Conservation (phyloP, 2,329 filamentous ascomycete genomes). For the Alternaria consortialis region DNA sequence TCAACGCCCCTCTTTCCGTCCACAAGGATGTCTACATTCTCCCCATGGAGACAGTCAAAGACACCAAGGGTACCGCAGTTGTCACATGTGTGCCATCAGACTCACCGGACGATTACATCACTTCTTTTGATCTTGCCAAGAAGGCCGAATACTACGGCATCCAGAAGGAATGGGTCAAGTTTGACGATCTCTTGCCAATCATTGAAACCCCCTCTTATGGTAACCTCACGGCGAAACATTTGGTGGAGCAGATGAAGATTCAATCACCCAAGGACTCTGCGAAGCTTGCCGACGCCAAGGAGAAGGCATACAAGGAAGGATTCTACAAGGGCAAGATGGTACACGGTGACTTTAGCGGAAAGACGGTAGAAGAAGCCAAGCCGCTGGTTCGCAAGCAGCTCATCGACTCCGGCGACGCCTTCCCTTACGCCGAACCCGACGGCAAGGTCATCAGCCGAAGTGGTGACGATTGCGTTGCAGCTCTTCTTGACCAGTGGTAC, state of each 20-base stretch:
- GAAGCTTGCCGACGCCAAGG: slow-evolving; percentile 91
- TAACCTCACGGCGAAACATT: slow-evolving; percentile 79
- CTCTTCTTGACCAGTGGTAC: slow-evolving; percentile 97
- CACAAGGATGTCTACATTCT: slow-evolving; percentile 87
- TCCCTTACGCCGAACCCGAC: slow-evolving; percentile 93
- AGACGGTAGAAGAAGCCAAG: slow-evolving; percentile 87
- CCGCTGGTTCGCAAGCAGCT: slow-evolving; percentile 82
- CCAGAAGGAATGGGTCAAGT: slow-evolving; percentile 93
- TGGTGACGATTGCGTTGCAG: slow-evolving; percentile 91
- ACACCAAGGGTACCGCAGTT: slow-evolving; percentile 94
- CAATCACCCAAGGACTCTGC: slow-evolving; percentile 94
- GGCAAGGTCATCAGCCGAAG: slow-evolving; percentile 86
- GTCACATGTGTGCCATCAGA: slow-evolving; percentile 96
- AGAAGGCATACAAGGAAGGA: slow-evolving; percentile 94
- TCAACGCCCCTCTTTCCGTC: slow-evolving; percentile 84
- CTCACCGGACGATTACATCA: slow-evolving; percentile 94
- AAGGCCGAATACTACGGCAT: slow-evolving; percentile 95
- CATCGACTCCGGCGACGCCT: slow-evolving; percentile 79
- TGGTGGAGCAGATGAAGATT: slow-evolving; percentile 95
- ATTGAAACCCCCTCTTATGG: slow-evolving; percentile 80
- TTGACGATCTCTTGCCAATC: slow-evolving; percentile 82
- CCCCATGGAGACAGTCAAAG: slow-evolving; percentile 93
- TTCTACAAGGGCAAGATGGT: slow-evolving; percentile 95
- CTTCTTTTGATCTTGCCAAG: slow-evolving; percentile 85
- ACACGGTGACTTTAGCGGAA: slow-evolving; percentile 85